phyloP scores from a whole-genome alignment of 768 basidiomycete genomes.

The Boletus subparvulus region DNA sequence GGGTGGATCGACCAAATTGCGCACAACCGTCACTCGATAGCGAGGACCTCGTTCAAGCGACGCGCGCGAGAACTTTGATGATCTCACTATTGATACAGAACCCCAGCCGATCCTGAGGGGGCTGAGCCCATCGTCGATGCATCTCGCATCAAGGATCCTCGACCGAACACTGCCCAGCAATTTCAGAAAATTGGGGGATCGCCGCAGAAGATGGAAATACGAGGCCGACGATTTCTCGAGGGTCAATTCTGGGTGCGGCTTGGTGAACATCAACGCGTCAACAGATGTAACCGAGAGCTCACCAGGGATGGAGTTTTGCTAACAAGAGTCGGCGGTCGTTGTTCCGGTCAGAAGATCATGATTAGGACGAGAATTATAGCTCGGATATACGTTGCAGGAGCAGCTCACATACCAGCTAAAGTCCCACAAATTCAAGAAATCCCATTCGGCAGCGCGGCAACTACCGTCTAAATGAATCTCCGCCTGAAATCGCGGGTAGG shows the following conservation, averaged over 20 bases:
- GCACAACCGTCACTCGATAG: too few species aligned
- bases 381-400: background rate
- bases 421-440: background rate
- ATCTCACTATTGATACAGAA: too few species aligned
- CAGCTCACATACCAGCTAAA: background rate
- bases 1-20: too few species aligned
- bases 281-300: background rate
- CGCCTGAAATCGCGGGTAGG: constrained; percentile 17
- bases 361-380: background rate
- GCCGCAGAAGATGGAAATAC: too few species aligned
- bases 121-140: too few species aligned
- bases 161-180: too few species aligned
- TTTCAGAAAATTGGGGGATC: too few species aligned
- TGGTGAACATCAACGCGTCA: background rate
- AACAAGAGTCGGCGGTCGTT: background rate
- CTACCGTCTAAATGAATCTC: constrained; percentile 19
- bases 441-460: constrained; percentile 1
- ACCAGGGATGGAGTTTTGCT: background rate
- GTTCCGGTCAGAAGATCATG: too few species aligned
- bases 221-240: background rate
- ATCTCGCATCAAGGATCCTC: too few species aligned
- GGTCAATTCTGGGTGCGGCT: background rate
- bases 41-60: too few species aligned
- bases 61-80: too few species aligned
- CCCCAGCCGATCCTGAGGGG: too few species aligned